Evolutionary conservation across 306 rosid species (phyloP).

Genomic region (Crotalaria pallida): DNA sequence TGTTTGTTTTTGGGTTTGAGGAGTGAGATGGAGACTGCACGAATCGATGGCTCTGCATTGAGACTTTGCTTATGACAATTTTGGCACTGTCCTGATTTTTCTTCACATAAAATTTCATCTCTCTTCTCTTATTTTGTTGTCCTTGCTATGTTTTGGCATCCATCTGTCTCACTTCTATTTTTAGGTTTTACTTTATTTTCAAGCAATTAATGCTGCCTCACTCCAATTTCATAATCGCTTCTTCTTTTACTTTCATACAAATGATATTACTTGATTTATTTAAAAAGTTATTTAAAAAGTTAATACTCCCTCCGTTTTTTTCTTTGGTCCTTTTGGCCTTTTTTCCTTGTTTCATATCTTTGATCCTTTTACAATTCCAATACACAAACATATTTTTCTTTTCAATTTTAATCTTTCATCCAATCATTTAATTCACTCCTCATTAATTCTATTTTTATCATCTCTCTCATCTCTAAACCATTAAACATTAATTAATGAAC

Average conservation of each 20-base stretch:
- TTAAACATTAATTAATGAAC: too few relatives aligned
- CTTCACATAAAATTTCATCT: neutral
- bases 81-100: constrained; percentile 14
- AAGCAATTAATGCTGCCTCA: constrained; percentile 10
- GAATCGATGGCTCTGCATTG: constrained; percentile 60
- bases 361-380: too few relatives aligned
- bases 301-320: too few relatives aligned
- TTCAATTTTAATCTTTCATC: too few relatives aligned
- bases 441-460: too few relatives aligned
- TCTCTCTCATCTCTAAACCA: too few relatives aligned
- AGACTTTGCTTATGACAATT: constrained; percentile 23
- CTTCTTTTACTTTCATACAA: neutral
- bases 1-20: constrained; percentile 8
- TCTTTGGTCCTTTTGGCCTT: too few relatives aligned
- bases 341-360: too few relatives aligned
- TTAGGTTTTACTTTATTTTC: constrained; percentile 22
- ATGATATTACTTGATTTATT: too few relatives aligned
- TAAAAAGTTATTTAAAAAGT: too few relatives aligned
- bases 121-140: neutral
- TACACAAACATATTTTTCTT: too few relatives aligned
- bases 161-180: constrained; percentile 21
- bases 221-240: neutral
- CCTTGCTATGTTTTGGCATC: neutral
- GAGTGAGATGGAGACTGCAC: constrained; percentile 64
- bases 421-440: too few relatives aligned